Conservation (phyloP, 306 rosid species). For the Crotalaria pallida region DNA sequence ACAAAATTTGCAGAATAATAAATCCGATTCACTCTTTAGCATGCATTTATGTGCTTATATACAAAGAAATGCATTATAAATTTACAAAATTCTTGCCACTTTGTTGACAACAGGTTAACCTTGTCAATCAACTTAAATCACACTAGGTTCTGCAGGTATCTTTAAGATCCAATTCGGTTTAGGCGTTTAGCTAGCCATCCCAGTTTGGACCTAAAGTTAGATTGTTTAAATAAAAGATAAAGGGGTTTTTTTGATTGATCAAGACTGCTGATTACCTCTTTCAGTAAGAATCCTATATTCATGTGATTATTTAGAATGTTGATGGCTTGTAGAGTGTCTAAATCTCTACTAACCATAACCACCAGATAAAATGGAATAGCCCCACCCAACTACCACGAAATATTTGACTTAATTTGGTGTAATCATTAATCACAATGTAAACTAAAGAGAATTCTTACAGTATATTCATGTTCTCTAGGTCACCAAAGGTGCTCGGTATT, state of each 20-base stretch:
- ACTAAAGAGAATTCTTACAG: conserved; percentile 22
- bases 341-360: not conserved
- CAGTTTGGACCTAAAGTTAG: not conserved
- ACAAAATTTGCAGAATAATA: not conserved
- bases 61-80: not conserved
- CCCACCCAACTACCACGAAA: not conserved
- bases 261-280: not conserved
- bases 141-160: not conserved
- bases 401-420: not conserved
- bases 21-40: not conserved
- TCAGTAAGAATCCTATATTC: not conserved
- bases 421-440: not conserved
- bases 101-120: not conserved
- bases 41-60: not conserved
- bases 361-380: not conserved
- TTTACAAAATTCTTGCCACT: not conserved
- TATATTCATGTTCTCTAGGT: conserved; percentile 11
- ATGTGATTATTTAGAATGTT: not conserved
- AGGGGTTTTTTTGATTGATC: not conserved
- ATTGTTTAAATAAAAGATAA: not conserved
- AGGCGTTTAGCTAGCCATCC: not conserved
- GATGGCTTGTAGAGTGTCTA: not conserved
- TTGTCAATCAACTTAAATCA: not conserved
- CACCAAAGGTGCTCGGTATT: conserved; percentile 18
- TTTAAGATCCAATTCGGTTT: not conserved